Evolutionary conservation across 202 grass and related monocot genomes (phyloP).

Genomic region (Digitaria exilis): DNA sequence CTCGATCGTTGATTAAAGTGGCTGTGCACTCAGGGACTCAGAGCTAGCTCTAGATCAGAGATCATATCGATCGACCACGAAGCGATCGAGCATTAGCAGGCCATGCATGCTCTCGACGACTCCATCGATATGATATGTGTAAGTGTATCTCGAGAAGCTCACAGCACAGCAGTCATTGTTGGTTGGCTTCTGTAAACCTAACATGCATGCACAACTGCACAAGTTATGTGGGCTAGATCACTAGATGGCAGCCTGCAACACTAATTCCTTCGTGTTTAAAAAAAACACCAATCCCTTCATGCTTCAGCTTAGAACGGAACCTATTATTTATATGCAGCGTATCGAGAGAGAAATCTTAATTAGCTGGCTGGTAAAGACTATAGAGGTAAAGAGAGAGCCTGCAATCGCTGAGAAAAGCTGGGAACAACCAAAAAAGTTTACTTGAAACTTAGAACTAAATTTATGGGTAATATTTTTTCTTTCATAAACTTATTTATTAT

Average conservation of each 20-base stretch:
- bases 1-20: slow-evolving; percentile 51
- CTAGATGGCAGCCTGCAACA: slow-evolving; percentile 30
- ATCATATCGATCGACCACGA: slow-evolving; percentile 21
- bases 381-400: not conserved
- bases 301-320: not conserved
- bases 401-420: not conserved
- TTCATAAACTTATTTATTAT: too few species aligned
- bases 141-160: slow-evolving; percentile 51
- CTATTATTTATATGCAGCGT: not conserved
- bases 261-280: not conserved
- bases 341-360: not conserved
- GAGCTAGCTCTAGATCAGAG: slow-evolving; percentile 41
- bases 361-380: too few species aligned
- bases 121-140: slow-evolving; percentile 42
- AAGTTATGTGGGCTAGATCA: slow-evolving; percentile 48
- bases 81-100: not conserved
- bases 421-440: not conserved
- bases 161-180: slow-evolving; percentile 52
- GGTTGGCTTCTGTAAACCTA: slow-evolving; percentile 44
- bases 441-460: not conserved
- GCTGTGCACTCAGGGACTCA: slow-evolving; percentile 13
- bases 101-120: slow-evolving; percentile 33
- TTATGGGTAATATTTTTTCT: too few species aligned
- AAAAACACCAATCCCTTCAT: not conserved
- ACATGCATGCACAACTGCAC: slow-evolving; percentile 30